phyloP scores from a whole-genome alignment of 2,329 filamentous ascomycete species.

The Sporothrix protearum region DNA sequence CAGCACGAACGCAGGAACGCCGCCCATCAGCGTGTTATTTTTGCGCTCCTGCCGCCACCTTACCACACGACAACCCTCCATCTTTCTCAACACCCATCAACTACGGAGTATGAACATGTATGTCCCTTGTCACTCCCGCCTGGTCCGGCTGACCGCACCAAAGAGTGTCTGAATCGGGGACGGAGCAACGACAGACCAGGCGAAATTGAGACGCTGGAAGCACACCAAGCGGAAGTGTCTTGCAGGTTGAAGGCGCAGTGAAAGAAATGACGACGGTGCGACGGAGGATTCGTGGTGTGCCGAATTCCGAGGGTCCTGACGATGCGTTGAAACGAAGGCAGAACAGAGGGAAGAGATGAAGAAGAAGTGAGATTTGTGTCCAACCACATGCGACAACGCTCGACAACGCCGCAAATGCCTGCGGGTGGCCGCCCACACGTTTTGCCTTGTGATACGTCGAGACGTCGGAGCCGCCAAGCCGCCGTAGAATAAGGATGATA shows the following conservation, averaged over 20 bases:
- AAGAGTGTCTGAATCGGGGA: background rate
- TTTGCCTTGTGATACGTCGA: conserved; percentile 2
- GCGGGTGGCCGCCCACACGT: background rate
- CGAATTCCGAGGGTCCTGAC: background rate
- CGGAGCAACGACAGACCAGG: background rate
- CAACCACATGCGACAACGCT: conserved; percentile 10
- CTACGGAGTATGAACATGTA: too few species aligned
- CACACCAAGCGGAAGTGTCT: background rate
- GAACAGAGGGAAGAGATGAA: background rate
- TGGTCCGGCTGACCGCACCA: background rate
- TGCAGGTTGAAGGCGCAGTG: background rate
- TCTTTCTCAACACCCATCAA: background rate
- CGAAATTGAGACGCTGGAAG: background rate
- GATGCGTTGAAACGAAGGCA: background rate
- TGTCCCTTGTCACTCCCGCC: background rate
- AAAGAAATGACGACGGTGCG: background rate
- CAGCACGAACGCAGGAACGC: background rate
- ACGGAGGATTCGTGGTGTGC: background rate
- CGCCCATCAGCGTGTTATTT: background rate
- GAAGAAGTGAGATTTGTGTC: background rate
- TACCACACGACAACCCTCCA: background rate
- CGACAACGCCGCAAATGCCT: background rate
- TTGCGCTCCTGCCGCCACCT: background rate
- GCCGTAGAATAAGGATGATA: background rate
- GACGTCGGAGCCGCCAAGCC: background rate